Evolutionary conservation across 495 filamentous ascomycete species (phyloP).

Genomic region (Jackrogersella minutella): DNA sequence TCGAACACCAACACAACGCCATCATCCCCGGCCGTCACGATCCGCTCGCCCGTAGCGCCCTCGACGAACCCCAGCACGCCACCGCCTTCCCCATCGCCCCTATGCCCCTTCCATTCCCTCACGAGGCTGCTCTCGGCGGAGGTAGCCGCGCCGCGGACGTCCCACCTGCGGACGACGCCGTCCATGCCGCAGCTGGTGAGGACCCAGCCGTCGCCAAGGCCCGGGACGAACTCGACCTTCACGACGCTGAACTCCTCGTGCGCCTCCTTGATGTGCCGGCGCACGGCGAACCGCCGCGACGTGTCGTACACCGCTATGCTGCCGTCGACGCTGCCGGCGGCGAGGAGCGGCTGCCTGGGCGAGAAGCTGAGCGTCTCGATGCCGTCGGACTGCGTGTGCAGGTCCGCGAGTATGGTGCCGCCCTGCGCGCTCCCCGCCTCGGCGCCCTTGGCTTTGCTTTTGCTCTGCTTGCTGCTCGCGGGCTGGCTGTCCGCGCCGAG

Average conservation of each 20-base stretch:
- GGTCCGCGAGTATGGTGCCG: slow-evolving; percentile 76
- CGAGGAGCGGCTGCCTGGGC: slow-evolving; percentile 76
- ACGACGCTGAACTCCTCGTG: slow-evolving; percentile 87
- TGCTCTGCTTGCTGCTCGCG: slow-evolving; percentile 40
- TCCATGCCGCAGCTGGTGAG: slow-evolving; percentile 87
- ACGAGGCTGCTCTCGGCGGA: slow-evolving; percentile 66
- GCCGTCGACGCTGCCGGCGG: slow-evolving; percentile 89
- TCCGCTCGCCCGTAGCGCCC: slow-evolving; percentile 67
- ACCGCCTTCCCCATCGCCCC: slow-evolving; percentile 80
- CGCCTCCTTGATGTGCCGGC: slow-evolving; percentile 79
- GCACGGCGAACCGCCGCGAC: slow-evolving; percentile 79
- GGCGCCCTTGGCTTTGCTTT: slow-evolving; percentile 54
- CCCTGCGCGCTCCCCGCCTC: slow-evolving; percentile 51
- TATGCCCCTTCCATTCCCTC: slow-evolving; percentile 84
- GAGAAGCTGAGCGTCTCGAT: slow-evolving; percentile 90
- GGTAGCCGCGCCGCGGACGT: slow-evolving; percentile 80
- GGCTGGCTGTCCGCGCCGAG: slow-evolving; percentile 55
- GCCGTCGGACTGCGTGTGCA: slow-evolving; percentile 70
- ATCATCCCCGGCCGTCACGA: slow-evolving; percentile 92
- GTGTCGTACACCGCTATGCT: slow-evolving; percentile 89
- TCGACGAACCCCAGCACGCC: slow-evolving; percentile 92
- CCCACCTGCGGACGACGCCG: slow-evolving; percentile 86
- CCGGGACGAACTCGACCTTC: slow-evolving; percentile 83
- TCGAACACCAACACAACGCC: slow-evolving; percentile 75
- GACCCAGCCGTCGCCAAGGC: slow-evolving; percentile 61